Percentiles rank a stretch among this genome's conserved stretches.
Conservation (phyloP, 1,284 basidiomycete species). For the Meira nashicola region DNA sequence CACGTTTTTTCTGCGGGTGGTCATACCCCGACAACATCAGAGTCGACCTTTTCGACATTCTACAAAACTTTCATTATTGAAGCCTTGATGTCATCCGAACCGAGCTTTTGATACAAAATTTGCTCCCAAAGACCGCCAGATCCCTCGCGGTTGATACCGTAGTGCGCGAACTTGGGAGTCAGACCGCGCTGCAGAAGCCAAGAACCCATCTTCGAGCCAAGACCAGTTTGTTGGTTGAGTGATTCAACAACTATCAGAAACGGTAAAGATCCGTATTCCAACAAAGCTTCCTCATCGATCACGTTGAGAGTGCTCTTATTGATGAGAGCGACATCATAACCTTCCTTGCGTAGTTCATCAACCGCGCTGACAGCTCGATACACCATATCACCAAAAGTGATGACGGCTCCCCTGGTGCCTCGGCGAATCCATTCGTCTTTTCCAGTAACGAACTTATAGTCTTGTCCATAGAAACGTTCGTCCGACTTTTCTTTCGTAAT, state of each 20-base stretch:
- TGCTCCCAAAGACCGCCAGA: slow-evolving; percentile 75
- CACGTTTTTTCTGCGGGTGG: too few species aligned
- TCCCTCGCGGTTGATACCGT: slow-evolving; percentile 70
- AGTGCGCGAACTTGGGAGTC: slow-evolving; percentile 72
- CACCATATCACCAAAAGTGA: slow-evolving; percentile 63
- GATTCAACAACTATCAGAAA: slow-evolving; percentile 79
- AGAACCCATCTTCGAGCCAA: slow-evolving; percentile 72
- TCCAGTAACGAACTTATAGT: slow-evolving; percentile 72
- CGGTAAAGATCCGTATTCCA: slow-evolving; percentile 66
- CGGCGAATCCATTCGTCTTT: slow-evolving; percentile 71
- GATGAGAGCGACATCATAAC: slow-evolving; percentile 71
- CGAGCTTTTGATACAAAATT: slow-evolving; percentile 27
- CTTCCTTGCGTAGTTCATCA: slow-evolving; percentile 64
- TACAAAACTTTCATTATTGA: slow-evolving; percentile 18
- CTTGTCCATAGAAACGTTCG: slow-evolving; percentile 64
- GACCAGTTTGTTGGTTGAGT: slow-evolving; percentile 76
- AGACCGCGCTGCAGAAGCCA: slow-evolving; percentile 75
- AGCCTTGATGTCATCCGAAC: slow-evolving; percentile 21
- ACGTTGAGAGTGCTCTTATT: slow-evolving; percentile 77
- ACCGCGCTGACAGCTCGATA: slow-evolving; percentile 76
- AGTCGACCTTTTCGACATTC: too few species aligned
- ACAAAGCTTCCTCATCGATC: slow-evolving; percentile 70
- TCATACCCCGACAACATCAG: too few species aligned
- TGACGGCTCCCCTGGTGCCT: slow-evolving; percentile 69
- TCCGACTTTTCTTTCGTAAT: slow-evolving; percentile 71